Evolutionary conservation across 495 filamentous ascomycete genomes (phyloP), one percentile per base, ranked within the genome.

Genomic region (Echria macrotheca): DNA sequence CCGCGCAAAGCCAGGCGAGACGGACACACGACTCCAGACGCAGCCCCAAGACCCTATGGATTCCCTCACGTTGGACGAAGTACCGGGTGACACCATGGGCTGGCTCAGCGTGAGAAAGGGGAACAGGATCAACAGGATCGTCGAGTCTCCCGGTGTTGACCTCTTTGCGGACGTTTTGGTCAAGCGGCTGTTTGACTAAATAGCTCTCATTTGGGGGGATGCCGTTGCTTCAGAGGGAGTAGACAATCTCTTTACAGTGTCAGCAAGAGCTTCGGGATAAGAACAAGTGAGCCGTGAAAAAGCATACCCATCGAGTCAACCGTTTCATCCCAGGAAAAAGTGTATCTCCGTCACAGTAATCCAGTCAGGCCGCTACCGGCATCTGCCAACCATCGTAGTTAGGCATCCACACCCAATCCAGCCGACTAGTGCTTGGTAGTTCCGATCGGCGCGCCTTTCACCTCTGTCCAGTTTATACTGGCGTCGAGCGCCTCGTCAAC

Each of bases 381-480:
- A n/a, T n/a, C n/a, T n/a, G n/a, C n/a, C n/a, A n/a, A n/a, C n/a
- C n/a, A n/a, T n/a, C n/a, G n/a, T n/a, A n/a, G n/a, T n/a, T n/a
- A n/a, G n/a, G n/a, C n/a, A n/a, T n/a, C n/a, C n/a, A n/a, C n/a
- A n/a, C n/a, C n/a, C n/a, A n/a, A n/a, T n/a, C n/a, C n/a, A n/a
- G n/a, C 22, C 22, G 8, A 17, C 53, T 55, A 74, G 49, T 76
- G 89, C 63, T 93, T 95, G 57, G 90, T 88, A 25, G 80, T 81
- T 43, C 86, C 84, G 56, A 97, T 84, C 31, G 86, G 84, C 44
- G 84, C 81, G 4, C 91, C 93, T 64, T 84, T 84, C 15, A 98
- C 94, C 65, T 89, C 81, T 15, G 74, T 69, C 93, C 93, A 98
- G 67, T 96, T 83, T 54, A 98, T 96, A 47, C 83, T 86, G 4